These are phyloP conservation scores for Lepidium africanum DNA, from an alignment of 345 rosid genomes.

Conservation along the genomic window DNA sequence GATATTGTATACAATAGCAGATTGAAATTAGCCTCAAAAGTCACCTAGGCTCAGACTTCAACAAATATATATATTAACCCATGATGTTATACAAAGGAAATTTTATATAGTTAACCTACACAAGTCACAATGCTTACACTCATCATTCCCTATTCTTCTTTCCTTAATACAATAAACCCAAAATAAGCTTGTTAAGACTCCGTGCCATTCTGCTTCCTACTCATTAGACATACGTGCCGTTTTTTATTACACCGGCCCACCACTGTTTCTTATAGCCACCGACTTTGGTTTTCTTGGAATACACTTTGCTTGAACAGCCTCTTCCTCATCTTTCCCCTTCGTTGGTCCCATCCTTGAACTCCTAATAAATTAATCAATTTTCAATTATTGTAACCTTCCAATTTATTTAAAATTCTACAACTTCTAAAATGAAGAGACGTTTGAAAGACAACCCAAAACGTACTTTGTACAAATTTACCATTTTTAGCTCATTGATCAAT, in stretches of 20 bases:
- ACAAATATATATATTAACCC: conserved; percentile 14
- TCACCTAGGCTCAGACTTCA: conserved; percentile 5
- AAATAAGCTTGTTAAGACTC: conserved; percentile 4
- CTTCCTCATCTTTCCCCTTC: conserved; percentile 26
- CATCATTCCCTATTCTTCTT: conserved; percentile 19
- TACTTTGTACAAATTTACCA: conserved; percentile 14
- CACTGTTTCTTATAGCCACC: conserved; percentile 25
- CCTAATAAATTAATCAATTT: conserved; percentile 18
- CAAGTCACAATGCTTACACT: conserved; percentile 21
- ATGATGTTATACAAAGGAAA: background rate
- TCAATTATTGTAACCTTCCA: background rate
- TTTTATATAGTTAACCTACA: conserved; percentile 6
- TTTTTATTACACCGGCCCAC: conserved; percentile 10
- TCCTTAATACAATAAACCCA: background rate
- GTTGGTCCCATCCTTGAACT: conserved; percentile 36
- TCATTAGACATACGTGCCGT: conserved; percentile 7
- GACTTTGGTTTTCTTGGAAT: conserved; percentile 41
- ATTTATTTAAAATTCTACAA: background rate
- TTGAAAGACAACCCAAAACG: conserved; percentile 8
- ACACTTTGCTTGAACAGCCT: conserved; percentile 36
- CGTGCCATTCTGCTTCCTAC: conserved; percentile 20
- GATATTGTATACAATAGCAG: background rate
- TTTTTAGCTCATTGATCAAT: conserved; percentile 21
- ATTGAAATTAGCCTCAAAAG: conserved; percentile 7
- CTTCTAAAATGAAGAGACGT: background rate